These are phyloP conservation scores for Recurvomyces mirabilis DNA, from an alignment of 495 filamentous ascomycete genomes.

Conservation along the genomic window DNA sequence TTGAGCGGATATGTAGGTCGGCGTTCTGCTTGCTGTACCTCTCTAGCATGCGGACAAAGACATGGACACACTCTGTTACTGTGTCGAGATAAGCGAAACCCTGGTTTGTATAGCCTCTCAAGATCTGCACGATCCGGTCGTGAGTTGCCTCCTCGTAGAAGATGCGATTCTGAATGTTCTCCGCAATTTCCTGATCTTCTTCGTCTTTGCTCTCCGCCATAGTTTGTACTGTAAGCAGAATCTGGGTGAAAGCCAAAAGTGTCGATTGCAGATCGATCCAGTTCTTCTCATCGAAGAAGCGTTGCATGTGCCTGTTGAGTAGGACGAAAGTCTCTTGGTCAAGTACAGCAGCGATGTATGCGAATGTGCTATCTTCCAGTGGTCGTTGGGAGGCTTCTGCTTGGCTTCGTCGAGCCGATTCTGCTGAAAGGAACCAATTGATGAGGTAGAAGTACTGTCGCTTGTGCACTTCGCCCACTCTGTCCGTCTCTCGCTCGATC, in stretches of 20 bases:
- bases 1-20: conserved; percentile 82
- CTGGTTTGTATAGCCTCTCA: conserved; percentile 79
- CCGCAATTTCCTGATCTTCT: conserved; percentile 94
- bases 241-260: conserved; percentile 83
- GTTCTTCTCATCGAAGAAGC: conserved; percentile 62
- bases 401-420: conserved; percentile 52
- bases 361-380: conserved; percentile 64
- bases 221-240: conserved; percentile 84
- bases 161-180: conserved; percentile 91
- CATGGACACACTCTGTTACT: conserved; percentile 79
- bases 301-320: conserved; percentile 71
- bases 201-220: conserved; percentile 78
- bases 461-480: conserved; percentile 57
- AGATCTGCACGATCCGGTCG: conserved; percentile 67
- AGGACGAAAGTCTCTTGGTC: conserved; percentile 88
- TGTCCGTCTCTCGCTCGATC: conserved; percentile 82
- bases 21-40: conserved; percentile 88
- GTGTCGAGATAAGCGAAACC: conserved; percentile 89
- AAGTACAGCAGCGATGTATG: conserved; percentile 74
- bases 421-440: conserved; percentile 88
- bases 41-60: conserved; percentile 86
- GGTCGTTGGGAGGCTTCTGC: background rate
- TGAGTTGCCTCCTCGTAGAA: conserved; percentile 97
- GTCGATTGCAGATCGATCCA: conserved; percentile 80
- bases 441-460: conserved; percentile 87